Conservation (phyloP, 768 basidiomycete genomes). For the Botryobasidium botryosum region DNA sequence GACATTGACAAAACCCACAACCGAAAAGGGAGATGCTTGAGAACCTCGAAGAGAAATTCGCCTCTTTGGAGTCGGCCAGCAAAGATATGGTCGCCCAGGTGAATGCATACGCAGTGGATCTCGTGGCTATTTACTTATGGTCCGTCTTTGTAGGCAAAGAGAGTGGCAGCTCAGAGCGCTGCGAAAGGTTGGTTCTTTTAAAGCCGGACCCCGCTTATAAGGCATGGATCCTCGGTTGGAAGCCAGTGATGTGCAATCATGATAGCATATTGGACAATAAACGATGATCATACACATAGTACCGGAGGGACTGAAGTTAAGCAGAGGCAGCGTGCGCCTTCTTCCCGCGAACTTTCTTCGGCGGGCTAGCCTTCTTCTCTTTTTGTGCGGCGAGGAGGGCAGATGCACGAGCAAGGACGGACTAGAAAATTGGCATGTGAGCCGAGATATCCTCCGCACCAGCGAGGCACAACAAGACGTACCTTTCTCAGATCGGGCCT, state of each 20-base stretch:
- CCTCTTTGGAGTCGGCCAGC: conserved; percentile 2
- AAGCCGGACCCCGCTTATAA: too few relatives aligned
- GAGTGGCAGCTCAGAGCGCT: conserved; percentile 1
- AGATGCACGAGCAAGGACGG: conserved; percentile 12
- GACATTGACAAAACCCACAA: too few relatives aligned
- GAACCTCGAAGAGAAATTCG: conserved; percentile 4
- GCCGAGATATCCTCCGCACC: background rate
- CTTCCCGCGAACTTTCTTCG: background rate
- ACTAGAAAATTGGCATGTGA: background rate
- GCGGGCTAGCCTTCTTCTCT: conserved; percentile 1
- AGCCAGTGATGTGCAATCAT: too few relatives aligned
- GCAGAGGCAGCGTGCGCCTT: background rate
- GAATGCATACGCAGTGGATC: background rate
- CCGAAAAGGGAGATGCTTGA: conserved; percentile 2
- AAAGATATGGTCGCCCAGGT: conserved; percentile 8
- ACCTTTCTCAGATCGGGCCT: conserved; percentile 5
- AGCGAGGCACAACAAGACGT: background rate
- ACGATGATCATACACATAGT: background rate
- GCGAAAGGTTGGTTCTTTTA: conserved; percentile 3
- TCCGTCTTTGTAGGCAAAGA: background rate
- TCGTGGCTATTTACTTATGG: background rate
- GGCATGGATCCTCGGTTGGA: too few relatives aligned
- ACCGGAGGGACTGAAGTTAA: too few relatives aligned
- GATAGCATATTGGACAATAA: background rate
- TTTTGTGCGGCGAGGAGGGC: conserved; percentile 11